phyloP scores from a whole-genome alignment of 371 early-diverging fungal species.

The Mucor piriformis region DNA sequence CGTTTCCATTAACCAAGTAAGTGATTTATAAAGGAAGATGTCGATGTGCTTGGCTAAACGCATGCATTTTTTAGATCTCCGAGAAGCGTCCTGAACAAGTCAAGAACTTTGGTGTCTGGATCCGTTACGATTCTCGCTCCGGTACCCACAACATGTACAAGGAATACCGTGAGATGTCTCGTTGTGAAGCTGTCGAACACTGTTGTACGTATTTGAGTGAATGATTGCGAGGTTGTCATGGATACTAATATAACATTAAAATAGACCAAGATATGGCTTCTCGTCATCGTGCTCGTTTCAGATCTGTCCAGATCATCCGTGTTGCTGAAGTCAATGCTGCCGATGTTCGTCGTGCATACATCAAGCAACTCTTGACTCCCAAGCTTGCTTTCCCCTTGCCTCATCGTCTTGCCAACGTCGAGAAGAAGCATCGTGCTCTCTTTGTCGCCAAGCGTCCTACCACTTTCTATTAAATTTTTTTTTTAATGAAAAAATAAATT shows the following conservation, averaged over 20 bases:
- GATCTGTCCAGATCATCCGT: constrained; percentile 97
- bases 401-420: constrained; percentile 88
- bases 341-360: constrained; percentile 96
- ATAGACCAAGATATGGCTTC: constrained; percentile 98
- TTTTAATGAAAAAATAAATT: too few relatives aligned
- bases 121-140: constrained; percentile 97
- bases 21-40: constrained; percentile 37
- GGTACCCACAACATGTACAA: constrained; percentile 99
- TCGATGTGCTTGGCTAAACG: background rate
- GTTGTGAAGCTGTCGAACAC: constrained; percentile 88
- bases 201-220: constrained; percentile 70
- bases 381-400: constrained; percentile 97
- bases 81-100: constrained; percentile 89
- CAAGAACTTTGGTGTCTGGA: constrained; percentile 98
- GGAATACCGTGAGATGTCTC: constrained; percentile 97
- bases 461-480: constrained; percentile 73
- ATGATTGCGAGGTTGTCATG: too few relatives aligned
- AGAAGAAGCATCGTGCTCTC: constrained; percentile 69
- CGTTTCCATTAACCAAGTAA: constrained; percentile 93
- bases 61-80: constrained; percentile 65
- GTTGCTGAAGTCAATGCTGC: constrained; percentile 88
- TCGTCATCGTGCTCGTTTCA: constrained; percentile 98
- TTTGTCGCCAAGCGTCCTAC: constrained; percentile 92
- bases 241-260: too few relatives aligned
- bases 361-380: constrained; percentile 89